Conservation (phyloP, 176 grass and related monocot species). For the Rhynchospora pubera region DNA sequence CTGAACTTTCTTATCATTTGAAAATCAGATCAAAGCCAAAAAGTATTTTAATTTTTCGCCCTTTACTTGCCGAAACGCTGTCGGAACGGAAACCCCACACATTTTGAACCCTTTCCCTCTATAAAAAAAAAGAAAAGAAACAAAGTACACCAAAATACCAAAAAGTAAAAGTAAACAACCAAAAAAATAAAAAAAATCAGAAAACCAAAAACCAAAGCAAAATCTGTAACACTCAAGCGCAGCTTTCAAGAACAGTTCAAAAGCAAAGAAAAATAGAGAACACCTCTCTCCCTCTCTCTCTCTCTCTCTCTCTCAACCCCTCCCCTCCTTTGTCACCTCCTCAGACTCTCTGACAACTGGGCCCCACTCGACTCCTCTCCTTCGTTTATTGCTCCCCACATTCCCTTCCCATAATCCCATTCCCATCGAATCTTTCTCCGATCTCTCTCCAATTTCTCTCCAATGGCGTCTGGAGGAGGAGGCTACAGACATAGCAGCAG, state of each 20-base stretch:
- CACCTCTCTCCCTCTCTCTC: neutral
- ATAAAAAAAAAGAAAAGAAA: neutral
- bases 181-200: neutral
- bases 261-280: neutral
- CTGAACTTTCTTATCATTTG: neutral
- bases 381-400: slow-evolving; percentile 3
- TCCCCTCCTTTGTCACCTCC: neutral
- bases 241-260: slow-evolving; percentile 29
- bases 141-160: neutral
- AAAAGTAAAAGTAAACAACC: slow-evolving; percentile 9
- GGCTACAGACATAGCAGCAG: slow-evolving; percentile 51
- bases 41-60: neutral
- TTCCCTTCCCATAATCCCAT: neutral
- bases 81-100: neutral
- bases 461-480: slow-evolving; percentile 43
- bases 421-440: neutral
- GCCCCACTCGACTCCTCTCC: slow-evolving; percentile 6
- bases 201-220: slow-evolving; percentile 7
- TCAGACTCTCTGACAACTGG: neutral
- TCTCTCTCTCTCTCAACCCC: neutral
- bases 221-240: neutral
- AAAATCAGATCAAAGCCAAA: neutral
- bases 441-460: slow-evolving; percentile 5
- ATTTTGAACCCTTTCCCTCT: slow-evolving; percentile 11
- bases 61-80: neutral